These are phyloP conservation scores for Phytophthora ohioensis DNA, from an alignment of 352 stramenopile genomes.

Conservation along the genomic window DNA sequence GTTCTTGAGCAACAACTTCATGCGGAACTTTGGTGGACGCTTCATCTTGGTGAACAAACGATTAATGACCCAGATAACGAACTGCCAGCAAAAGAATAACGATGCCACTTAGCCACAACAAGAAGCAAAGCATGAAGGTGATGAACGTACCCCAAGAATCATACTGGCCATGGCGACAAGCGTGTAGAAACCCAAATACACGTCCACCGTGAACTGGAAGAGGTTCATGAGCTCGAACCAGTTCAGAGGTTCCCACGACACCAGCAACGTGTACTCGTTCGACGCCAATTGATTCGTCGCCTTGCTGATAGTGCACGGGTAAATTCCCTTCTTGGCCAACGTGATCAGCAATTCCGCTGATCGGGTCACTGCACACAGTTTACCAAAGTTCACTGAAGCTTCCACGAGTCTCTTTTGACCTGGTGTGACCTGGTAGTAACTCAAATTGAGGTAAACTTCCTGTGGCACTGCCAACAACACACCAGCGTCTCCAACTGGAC, in stretches of 20 bases:
- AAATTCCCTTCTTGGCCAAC: constrained; percentile 78
- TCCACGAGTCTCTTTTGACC: constrained; percentile 73
- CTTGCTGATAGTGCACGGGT: constrained; percentile 67
- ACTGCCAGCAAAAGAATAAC: constrained; percentile 35
- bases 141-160: constrained; percentile 78
- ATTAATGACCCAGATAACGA: constrained; percentile 94
- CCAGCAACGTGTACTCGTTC: constrained; percentile 85
- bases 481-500: constrained; percentile 55
- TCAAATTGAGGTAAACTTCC: constrained; percentile 80
- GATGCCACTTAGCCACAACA: background rate
- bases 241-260: constrained; percentile 90
- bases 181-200: constrained; percentile 96
- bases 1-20: constrained; percentile 91
- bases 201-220: constrained; percentile 95
- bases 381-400: constrained; percentile 74
- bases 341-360: constrained; percentile 67
- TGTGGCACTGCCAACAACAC: constrained; percentile 64
- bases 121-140: background rate
- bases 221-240: constrained; percentile 97
- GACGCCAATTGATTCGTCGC: constrained; percentile 72
- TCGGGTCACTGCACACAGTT: constrained; percentile 75
- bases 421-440: constrained; percentile 79
- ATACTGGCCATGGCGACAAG: constrained; percentile 91
- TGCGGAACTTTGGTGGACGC: constrained; percentile 94
- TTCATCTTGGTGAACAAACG: constrained; percentile 96